phyloP scores from a whole-genome alignment of 139 green algal species.

The Limnomonas spitsbergensis region DNA sequence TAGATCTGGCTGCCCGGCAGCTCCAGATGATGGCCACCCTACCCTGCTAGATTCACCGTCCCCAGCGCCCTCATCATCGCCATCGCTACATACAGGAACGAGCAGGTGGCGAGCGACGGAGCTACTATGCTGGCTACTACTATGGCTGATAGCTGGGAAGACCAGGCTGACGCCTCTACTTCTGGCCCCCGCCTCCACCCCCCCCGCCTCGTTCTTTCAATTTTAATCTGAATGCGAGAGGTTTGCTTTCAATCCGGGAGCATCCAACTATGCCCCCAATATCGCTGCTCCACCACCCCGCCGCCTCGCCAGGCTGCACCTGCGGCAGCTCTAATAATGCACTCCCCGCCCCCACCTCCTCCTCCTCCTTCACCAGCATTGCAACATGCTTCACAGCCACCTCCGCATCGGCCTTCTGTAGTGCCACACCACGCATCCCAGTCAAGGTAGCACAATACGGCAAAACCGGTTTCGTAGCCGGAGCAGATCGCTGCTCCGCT shows the following conservation, averaged over 20 bases:
- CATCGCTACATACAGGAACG: background rate
- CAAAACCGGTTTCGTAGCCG: too few relatives aligned
- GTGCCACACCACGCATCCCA: too few relatives aligned
- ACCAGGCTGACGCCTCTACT: constrained; percentile 12
- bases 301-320: constrained; percentile 26
- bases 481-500: too few relatives aligned
- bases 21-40: background rate
- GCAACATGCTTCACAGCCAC: too few relatives aligned
- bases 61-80: background rate
- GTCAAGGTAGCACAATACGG: too few relatives aligned
- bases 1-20: too few relatives aligned
- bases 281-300: constrained; percentile 24
- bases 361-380: too few relatives aligned
- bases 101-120: background rate
- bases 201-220: background rate
- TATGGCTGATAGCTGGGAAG: constrained; percentile 42
- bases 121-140: too few relatives aligned
- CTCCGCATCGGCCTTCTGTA: too few relatives aligned
- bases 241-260: constrained; percentile 69
- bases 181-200: constrained; percentile 11
- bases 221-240: constrained; percentile 55
- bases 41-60: too few relatives aligned
- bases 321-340: constrained; percentile 12
- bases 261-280: constrained; percentile 34
- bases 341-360: too few relatives aligned